phyloP scores from a whole-genome alignment of 257 asterid species.

The Mitragyna speciosa region DNA sequence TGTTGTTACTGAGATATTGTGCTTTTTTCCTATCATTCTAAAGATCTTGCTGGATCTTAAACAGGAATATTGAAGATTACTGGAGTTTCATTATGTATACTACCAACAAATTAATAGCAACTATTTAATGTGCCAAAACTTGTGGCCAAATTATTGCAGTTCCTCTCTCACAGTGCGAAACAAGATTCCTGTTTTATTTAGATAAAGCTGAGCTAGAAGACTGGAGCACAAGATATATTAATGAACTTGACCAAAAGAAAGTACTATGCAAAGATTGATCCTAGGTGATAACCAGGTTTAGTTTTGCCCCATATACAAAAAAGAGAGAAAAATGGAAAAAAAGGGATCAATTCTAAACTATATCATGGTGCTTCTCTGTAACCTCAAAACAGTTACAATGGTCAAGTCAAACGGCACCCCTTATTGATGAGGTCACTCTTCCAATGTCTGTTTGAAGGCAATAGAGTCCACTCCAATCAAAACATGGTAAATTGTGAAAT shows the following conservation, averaged over 20 bases:
- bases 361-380: not conserved
- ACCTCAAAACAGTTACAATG: not conserved
- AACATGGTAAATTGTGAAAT: slow-evolving; percentile 11
- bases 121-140: not conserved
- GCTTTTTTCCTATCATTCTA: no score
- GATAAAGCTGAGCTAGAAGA: not conserved
- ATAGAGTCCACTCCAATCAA: slow-evolving; percentile 14
- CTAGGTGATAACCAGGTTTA: not conserved
- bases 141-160: not conserved
- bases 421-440: slow-evolving; percentile 1
- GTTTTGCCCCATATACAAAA: not conserved
- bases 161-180: not conserved
- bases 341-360: not conserved
- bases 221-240: not conserved
- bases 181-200: not conserved
- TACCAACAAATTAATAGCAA: not conserved
- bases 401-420: not conserved
- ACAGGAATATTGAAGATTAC: no score
- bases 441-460: slow-evolving; percentile 4
- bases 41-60: no score
- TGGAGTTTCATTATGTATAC: not conserved
- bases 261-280: not conserved
- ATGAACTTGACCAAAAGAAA: no score
- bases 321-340: no score
- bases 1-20: no score